Evolutionary conservation across 495 filamentous ascomycete species (phyloP), one percentile per base, ranked within the genome.

Genomic region (Entonaema liquescens): DNA sequence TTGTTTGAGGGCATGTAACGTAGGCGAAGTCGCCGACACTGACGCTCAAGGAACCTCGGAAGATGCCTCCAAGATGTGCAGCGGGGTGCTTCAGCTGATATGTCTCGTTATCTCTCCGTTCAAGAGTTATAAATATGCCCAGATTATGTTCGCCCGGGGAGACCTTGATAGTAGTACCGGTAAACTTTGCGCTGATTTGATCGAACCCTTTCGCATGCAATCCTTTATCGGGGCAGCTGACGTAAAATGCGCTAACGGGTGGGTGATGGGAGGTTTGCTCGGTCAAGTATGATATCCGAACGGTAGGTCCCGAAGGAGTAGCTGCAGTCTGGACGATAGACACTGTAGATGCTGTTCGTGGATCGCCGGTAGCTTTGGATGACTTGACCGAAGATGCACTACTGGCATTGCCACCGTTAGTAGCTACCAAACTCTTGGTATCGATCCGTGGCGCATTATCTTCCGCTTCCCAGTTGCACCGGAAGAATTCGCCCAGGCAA

Each of bases 241-340:
- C 89, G 79, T 91, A 96, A 82, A 97, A 99, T 2, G 95, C 95
- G 50, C 95, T 98, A 70, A 99, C 95, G 12, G 95, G 95, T 13
- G 95, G 95, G 83, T 99, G 95, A 66, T 99, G 95, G 6, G 95
- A 98, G n/a, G 95, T 93, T 75, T 99, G 95, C 78, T 99, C 95
- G 5, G 95, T 99, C 70, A 99, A 82, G 74, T 94, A 99, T 31
- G 93, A 97, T 55, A 99, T 87, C 64, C 89, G 89, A 72, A 95
- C 86, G 21, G 84, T 83, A 62, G 86, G 89, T 29, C 82, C 78
- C 28, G 76, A 73, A 52, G 85, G 76, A 65, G 80, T 82, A 54
- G 79, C 68, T 2, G 71, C 56, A 23, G 77, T 78, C 60, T 84
- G 81, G 9, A 79, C 64, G 9, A 85, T 78, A 4, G 82, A 83